Evolutionary conservation across 225 moss, liverwort and hornwort species (phyloP).

Genomic region (Marchantia paleacea): DNA sequence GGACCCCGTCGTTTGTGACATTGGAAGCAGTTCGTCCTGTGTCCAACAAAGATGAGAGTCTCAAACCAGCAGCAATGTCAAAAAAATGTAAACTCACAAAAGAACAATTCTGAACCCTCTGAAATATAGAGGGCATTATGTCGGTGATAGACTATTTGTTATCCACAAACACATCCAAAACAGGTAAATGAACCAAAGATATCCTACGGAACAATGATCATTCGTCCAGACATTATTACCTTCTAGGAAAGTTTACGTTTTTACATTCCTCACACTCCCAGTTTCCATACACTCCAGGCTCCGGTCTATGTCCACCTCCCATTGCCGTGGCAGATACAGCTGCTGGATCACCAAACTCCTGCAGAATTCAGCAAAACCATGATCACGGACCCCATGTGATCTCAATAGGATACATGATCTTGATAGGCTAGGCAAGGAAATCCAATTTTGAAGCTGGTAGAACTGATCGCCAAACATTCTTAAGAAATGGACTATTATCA

Average conservation of each 20-base stretch:
- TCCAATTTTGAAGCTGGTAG: not conserved
- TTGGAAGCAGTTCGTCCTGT: conserved; percentile 99
- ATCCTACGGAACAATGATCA: not conserved
- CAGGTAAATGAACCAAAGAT: no score
- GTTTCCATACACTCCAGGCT: conserved; percentile 91
- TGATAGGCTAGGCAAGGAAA: not conserved
- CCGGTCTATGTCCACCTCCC: conserved; percentile 98
- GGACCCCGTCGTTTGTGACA: conserved; percentile 93
- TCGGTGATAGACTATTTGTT: no score
- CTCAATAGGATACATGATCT: not conserved
- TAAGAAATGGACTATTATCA: no score
- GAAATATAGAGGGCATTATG: no score
- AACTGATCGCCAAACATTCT: not conserved
- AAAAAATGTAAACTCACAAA: no score
- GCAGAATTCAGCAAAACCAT: not conserved
- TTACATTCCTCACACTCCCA: conserved; percentile 99
- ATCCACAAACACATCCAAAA: no score
- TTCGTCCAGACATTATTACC: conserved; percentile 49
- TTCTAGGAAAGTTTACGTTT: conserved; percentile 95
- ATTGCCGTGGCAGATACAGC: conserved; percentile 98
- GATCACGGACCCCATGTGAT: not conserved
- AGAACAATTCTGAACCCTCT: no score
- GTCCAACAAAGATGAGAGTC: conserved; percentile 9
- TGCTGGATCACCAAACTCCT: conserved; percentile 99
- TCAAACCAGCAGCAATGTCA: not conserved